These are phyloP conservation scores for Fusarium robinianum DNA, from an alignment of 2,329 filamentous ascomycete genomes.

Conservation along the genomic window DNA sequence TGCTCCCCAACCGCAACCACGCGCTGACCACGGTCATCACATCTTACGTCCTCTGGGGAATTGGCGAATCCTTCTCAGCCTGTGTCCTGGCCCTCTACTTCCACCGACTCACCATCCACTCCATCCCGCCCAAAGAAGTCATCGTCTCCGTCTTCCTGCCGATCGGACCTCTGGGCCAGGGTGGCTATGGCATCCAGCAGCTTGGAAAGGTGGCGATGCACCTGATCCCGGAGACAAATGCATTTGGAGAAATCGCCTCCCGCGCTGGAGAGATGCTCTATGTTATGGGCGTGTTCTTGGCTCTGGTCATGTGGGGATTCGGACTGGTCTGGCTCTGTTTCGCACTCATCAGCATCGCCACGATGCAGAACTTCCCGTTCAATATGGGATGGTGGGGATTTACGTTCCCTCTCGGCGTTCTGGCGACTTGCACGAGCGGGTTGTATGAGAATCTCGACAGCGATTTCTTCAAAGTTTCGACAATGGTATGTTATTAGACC, in stretches of 20 bases:
- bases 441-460: constrained; percentile 49
- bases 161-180: constrained; percentile 68
- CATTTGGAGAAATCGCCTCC: constrained; percentile 52
- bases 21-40: constrained; percentile 65
- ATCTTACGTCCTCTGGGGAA: constrained; percentile 71
- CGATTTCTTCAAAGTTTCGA: constrained; percentile 48
- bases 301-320: constrained; percentile 51
- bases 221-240: constrained; percentile 45
- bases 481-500: constrained; percentile 40
- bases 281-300: constrained; percentile 56
- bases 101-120: constrained; percentile 68
- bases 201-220: constrained; percentile 53
- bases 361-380: constrained; percentile 48
- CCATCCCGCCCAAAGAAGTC: constrained; percentile 67
- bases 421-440: constrained; percentile 47
- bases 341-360: constrained; percentile 47
- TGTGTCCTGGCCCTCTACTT: constrained; percentile 70
- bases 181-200: constrained; percentile 62
- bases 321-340: constrained; percentile 51
- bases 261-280: constrained; percentile 55
- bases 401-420: constrained; percentile 52
- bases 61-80: constrained; percentile 62
- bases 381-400: constrained; percentile 56
- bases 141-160: constrained; percentile 71
- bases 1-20: constrained; percentile 58